These are phyloP conservation scores for Croton laevigatus DNA, from an alignment of 441 rosid species.

Conservation along the genomic window DNA sequence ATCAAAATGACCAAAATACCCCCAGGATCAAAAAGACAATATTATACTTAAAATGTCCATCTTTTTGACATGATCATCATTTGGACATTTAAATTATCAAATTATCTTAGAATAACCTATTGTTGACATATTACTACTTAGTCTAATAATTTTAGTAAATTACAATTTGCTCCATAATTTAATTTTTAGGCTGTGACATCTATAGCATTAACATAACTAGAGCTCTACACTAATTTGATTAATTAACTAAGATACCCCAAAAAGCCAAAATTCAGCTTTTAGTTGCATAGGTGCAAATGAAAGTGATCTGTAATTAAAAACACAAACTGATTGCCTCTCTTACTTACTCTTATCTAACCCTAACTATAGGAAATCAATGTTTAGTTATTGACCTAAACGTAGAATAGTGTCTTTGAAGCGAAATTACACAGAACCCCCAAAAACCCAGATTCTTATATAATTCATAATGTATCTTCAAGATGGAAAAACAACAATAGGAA, in stretches of 20 bases:
- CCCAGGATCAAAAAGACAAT: no score
- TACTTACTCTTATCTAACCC: not conserved
- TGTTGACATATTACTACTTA: no score
- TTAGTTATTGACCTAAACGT: not conserved
- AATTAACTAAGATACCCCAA: conserved; percentile 3
- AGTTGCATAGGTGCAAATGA: not conserved
- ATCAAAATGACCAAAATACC: no score
- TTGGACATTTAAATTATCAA: no score
- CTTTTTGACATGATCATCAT: no score
- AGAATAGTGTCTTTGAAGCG: no score
- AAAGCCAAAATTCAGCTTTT: not conserved
- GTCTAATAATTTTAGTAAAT: no score
- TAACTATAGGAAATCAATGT: not conserved
- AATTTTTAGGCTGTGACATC: no score
- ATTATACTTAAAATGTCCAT: no score
- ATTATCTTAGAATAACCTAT: no score
- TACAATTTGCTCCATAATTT: no score
- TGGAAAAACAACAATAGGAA: not conserved
- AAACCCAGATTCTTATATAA: not conserved
- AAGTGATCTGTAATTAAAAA: not conserved
- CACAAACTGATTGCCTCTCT: conserved; percentile 5
- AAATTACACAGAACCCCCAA: not conserved
- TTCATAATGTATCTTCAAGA: not conserved
- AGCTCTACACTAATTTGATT: not conserved
- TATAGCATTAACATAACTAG: not conserved